Conservation (phyloP, 1,284 basidiomycete species). For the Meira nashicola region DNA sequence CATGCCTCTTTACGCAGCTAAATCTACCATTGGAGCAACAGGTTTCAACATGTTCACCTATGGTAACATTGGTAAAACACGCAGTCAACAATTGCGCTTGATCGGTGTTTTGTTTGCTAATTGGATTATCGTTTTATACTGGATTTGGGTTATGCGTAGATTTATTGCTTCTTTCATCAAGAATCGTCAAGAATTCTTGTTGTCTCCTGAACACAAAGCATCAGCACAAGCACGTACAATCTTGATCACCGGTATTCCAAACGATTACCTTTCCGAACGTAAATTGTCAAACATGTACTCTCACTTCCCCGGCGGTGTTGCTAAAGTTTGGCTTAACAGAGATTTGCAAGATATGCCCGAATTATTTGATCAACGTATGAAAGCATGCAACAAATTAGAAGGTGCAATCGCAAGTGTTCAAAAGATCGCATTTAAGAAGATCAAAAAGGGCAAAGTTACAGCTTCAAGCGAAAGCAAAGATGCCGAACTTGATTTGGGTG, state of each 20-base stretch:
- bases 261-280: slow-evolving; percentile 64
- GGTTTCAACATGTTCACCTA: slow-evolving; percentile 74
- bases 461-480: slow-evolving; percentile 23
- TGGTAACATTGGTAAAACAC: slow-evolving; percentile 61
- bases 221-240: slow-evolving; percentile 80
- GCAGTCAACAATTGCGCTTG: slow-evolving; percentile 38
- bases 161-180: slow-evolving; percentile 78
- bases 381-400: slow-evolving; percentile 74
- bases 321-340: slow-evolving; percentile 80
- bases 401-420: slow-evolving; percentile 73
- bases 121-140: slow-evolving; percentile 60
- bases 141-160: slow-evolving; percentile 71
- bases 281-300: slow-evolving; percentile 68
- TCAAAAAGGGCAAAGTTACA: slow-evolving; percentile 50
- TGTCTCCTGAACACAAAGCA: slow-evolving; percentile 66
- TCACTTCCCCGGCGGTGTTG: slow-evolving; percentile 75
- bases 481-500: slow-evolving; percentile 31
- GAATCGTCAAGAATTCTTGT: slow-evolving; percentile 77
- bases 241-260: slow-evolving; percentile 81
- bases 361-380: slow-evolving; percentile 70
- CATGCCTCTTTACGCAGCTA: slow-evolving; percentile 59
- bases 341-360: slow-evolving; percentile 79
- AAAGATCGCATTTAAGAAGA: slow-evolving; percentile 66
- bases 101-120: slow-evolving; percentile 42
- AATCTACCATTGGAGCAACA: slow-evolving; percentile 54